Evolutionary conservation across 176 grass and related monocot species (phyloP), one percentile per base, ranked within the genome.

Genomic region (Lolium multiflorum): DNA sequence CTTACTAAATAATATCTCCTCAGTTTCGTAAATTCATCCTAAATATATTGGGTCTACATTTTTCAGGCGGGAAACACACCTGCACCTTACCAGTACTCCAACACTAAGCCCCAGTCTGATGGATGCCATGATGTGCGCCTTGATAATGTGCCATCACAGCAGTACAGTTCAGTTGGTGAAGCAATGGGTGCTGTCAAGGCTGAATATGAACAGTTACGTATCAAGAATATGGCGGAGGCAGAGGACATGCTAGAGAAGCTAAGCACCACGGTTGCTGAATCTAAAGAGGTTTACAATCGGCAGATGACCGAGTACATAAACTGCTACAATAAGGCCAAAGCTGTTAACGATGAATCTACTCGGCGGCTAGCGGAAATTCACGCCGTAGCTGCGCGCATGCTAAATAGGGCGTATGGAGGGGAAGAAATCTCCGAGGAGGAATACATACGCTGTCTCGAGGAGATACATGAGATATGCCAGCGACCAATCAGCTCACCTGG

Each of bases 371-470:
- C 17, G 9, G 67, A 11, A n/a, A 5, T 43, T n/a, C 3, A 37
- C 43, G 16, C 3, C n/a, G 67, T 39, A n/a, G 17, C 3, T 43
- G 9, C 3, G 35, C 0, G 9, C 37, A 5, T 69, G 16, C 66
- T 41, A 20, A 0, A n/a, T 6, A 39, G 66, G 37, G 1, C 41
- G 35, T 4, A 41, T 9, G 16, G 35, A 0, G 35, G 16, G 16
- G 66, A 69, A 31, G 65, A 69, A 67, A 3, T 67, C 28, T 37
- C 63, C 26, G 71, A 63, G 66, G 93, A 90, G 44, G 61, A 66
- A 2, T 1, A 7, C 4, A 35, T 67, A 7, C 28, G 13, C 6
- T 67, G 4, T 37, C 28, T 67, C 6, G 14, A 67, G 28, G 15
- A 35, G 28, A 37, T 67, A 7, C 5, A 7, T 35, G 63, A 16